Percentiles rank a stretch among this genome's conserved stretches.
Evolutionary conservation across 2,329 filamentous ascomycete genomes (phyloP).

Genomic region (Leptographium galeiforme): DNA sequence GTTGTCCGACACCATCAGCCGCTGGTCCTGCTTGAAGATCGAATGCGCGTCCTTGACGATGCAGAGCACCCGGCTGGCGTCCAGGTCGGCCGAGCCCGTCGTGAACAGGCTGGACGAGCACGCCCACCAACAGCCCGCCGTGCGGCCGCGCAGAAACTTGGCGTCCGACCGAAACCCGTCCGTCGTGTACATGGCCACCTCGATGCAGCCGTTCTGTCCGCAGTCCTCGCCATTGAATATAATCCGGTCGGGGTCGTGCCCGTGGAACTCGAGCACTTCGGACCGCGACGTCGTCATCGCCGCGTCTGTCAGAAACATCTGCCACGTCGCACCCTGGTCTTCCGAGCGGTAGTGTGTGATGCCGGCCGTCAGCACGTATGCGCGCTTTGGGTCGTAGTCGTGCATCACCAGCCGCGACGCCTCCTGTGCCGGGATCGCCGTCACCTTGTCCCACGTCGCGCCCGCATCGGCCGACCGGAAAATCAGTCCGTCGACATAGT

Average conservation of each 20-base stretch:
- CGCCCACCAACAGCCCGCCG: conserved; percentile 77
- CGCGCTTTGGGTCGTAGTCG: conserved; percentile 62
- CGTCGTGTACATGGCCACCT: conserved; percentile 59
- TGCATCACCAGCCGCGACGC: conserved; percentile 58
- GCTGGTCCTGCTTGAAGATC: conserved; percentile 58
- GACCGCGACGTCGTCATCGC: conserved; percentile 39
- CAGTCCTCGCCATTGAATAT: conserved; percentile 70
- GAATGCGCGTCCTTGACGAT: conserved; percentile 63
- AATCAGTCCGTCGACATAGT: conserved; percentile 48
- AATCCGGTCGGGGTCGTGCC: conserved; percentile 68
- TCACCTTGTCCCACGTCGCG: conserved; percentile 55
- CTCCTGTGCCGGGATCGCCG: conserved; percentile 49
- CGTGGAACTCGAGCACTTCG: conserved; percentile 61
- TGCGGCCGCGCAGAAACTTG: conserved; percentile 52
- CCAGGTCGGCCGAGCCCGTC: conserved; percentile 49
- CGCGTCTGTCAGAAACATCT: conserved; percentile 51
- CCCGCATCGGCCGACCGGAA: conserved; percentile 76
- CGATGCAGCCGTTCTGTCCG: conserved; percentile 47
- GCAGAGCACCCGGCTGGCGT: conserved; percentile 65
- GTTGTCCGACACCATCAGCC: conserved; percentile 67
- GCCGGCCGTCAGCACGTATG: conserved; percentile 62
- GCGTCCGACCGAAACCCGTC: conserved; percentile 66
- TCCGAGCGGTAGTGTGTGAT: conserved; percentile 69
- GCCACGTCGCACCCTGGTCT: conserved; percentile 74
- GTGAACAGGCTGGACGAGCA: conserved; percentile 62